phyloP scores from a whole-genome alignment of 164 flowering plant species.

The Chloranthus sessilifolius region DNA sequence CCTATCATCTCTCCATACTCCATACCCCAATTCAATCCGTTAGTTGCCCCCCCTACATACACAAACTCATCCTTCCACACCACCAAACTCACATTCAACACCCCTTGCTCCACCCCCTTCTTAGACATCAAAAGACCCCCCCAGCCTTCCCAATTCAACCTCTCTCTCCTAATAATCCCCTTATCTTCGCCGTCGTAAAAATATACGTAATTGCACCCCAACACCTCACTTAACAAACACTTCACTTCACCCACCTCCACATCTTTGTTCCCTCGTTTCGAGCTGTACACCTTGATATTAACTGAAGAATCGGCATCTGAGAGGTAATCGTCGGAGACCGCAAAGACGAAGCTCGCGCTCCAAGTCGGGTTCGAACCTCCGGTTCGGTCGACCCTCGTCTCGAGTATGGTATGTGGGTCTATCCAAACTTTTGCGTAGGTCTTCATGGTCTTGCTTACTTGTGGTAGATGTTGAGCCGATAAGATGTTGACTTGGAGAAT shows the following conservation, averaged over 20 bases:
- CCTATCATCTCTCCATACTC: not conserved
- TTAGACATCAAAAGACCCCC: not conserved
- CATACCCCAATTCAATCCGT: not conserved
- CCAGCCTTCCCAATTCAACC: not conserved
- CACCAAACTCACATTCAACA: not conserved
- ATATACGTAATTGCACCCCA: too few species aligned
- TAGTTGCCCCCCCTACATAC: not conserved
- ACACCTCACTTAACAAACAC: too few species aligned
- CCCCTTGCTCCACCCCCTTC: not conserved
- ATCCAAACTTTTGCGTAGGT: slow-evolving; percentile 71
- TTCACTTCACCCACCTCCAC: too few species aligned
- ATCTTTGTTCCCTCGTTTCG: not conserved
- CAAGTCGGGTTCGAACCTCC: slow-evolving; percentile 77
- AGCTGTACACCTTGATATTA: not conserved
- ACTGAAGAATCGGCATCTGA: slow-evolving; percentile 8
- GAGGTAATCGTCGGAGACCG: slow-evolving; percentile 48
- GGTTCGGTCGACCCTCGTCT: slow-evolving; percentile 48
- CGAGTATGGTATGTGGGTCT: slow-evolving; percentile 45
- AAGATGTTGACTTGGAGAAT: slow-evolving; percentile 73
- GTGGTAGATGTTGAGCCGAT: slow-evolving; percentile 63
- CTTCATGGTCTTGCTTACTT: slow-evolving; percentile 38
- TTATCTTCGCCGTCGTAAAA: not conserved
- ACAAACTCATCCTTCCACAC: not conserved
- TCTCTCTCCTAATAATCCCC: not conserved
- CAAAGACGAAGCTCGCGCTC: slow-evolving; percentile 81